A percentile compares a stretch with the other conserved stretches of the same genome.
Conservation (phyloP, 805 yeast genomes). For the Metschnikowia cerradonensis region DNA sequence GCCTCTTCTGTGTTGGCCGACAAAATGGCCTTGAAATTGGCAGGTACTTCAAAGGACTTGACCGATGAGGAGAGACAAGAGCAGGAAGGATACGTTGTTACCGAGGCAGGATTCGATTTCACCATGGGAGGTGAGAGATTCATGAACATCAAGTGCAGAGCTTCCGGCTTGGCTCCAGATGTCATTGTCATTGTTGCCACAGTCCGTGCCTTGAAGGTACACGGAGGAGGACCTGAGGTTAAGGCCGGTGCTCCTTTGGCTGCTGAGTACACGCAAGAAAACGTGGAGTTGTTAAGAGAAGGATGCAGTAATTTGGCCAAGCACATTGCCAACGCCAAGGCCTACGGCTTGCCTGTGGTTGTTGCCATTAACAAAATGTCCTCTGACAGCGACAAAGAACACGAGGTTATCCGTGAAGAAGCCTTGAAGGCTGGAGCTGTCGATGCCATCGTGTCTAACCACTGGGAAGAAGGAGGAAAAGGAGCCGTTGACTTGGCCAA, state of each 20-base stretch:
- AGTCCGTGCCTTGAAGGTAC: slow-evolving; percentile 77
- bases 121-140: slow-evolving; percentile 92
- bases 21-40: slow-evolving; percentile 73
- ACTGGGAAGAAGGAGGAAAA: slow-evolving; percentile 83
- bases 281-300: slow-evolving; percentile 59
- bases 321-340: slow-evolving; percentile 68
- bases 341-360: slow-evolving; percentile 73
- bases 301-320: slow-evolving; percentile 76
- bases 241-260: slow-evolving; percentile 82
- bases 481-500: slow-evolving; percentile 75
- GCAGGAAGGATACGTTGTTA: slow-evolving; percentile 71
- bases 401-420: slow-evolving; percentile 61
- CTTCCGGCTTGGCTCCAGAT: slow-evolving; percentile 76
- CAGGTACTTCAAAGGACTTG: slow-evolving; percentile 56
- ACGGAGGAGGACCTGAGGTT: slow-evolving; percentile 87
- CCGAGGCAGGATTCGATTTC: slow-evolving; percentile 88
- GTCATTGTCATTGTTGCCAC: slow-evolving; percentile 80
- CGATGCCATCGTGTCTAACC: slow-evolving; percentile 77
- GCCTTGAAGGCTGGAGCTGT: slow-evolving; percentile 74
- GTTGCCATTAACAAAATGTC: slow-evolving; percentile 80
- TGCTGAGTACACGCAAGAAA: slow-evolving; percentile 65
- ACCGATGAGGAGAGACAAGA: slow-evolving; percentile 40
- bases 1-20: slow-evolving; percentile 83
- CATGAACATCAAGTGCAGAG: slow-evolving; percentile 75
- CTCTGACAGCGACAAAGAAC: slow-evolving; percentile 66